Base-by-base conservation (phyloP, 2,329 filamentous ascomycete genomes). In the Pyrenophora teres region DNA sequence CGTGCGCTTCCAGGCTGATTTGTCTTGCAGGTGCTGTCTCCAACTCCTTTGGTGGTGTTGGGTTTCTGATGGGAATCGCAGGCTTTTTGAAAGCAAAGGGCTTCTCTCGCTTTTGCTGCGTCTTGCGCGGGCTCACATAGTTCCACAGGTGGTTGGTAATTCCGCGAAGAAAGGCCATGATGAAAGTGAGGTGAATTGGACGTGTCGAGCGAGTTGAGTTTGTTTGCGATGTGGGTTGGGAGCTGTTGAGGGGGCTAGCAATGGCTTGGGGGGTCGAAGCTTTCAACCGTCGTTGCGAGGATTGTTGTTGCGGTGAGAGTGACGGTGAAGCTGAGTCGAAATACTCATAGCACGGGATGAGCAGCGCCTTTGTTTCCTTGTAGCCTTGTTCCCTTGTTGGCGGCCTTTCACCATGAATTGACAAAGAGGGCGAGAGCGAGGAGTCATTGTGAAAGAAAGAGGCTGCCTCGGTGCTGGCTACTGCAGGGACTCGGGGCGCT, bases 61-160 rank as follows among this genome's bases (percentile, higher is more conserved):
- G 55, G n/a, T 44, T 19, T 33, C 53, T 42, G 23, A 43, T 10
- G 19, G 69, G 66, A 3, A 63, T 21, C 1, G 63, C 54, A 18
- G 70, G 70, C 33, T 67, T 64, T 46, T 74, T 73, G 69, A 75
- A 75, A 6, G 67, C 73, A 66, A 74, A 75, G 4, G 68, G 67
- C 50, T 74, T 71, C 19, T 73, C 63, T 18, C 71, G 69, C 8
- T 65, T 63, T 50, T 71, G 59, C 39, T 69, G 62, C 7, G 71
- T 71, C 60, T 77, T 78, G 40, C 67, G 65, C 9, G 77, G 77
- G 44, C 75, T 77, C 42, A 78, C 64, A 52, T 73, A 76, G 50
- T 68, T 67, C 75, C 75, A 78, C 49, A 79, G 63, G 40, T 64
- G 65, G 41, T 71, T 66, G 7, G 73, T 69, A 6, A 77, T 57